A percentile compares a stretch with the other conserved stretches of the same genome.
Evolutionary conservation across 345 rosid genomes (phyloP).

Genomic region (Draba incana): DNA sequence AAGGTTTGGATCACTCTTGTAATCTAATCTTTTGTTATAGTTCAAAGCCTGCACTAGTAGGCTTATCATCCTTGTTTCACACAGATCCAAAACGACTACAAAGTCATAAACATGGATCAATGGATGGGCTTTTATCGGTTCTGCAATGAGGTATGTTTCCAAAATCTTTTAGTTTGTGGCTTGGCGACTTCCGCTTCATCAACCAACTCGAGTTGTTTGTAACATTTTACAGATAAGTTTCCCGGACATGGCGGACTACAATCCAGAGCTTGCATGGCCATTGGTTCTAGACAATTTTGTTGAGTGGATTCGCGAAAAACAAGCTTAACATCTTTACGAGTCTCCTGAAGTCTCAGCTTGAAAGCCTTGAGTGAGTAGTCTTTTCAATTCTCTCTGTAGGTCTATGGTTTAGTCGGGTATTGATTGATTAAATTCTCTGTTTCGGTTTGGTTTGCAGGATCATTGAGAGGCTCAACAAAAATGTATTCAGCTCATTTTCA

Average conservation of each 20-base stretch:
- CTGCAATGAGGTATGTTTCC: slow-evolving; percentile 79
- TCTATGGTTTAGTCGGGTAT: too few relatives aligned
- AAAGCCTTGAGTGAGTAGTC: slow-evolving; percentile 47
- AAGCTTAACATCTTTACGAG: slow-evolving; percentile 32
- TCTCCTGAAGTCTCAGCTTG: slow-evolving; percentile 51
- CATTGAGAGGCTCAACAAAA: slow-evolving; percentile 25
- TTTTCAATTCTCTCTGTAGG: not conserved
- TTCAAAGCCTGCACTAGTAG: not conserved
- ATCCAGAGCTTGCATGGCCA: slow-evolving; percentile 98
- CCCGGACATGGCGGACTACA: slow-evolving; percentile 75
- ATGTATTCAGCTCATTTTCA: slow-evolving; percentile 27
- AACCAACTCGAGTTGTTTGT: slow-evolving; percentile 15
- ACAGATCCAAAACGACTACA: slow-evolving; percentile 90
- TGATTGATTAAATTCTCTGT: not conserved
- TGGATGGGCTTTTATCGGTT: slow-evolving; percentile 90
- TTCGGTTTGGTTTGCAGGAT: slow-evolving; percentile 36
- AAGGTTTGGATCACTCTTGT: slow-evolving; percentile 25
- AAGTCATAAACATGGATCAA: slow-evolving; percentile 94
- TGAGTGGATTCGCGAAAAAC: slow-evolving; percentile 90
- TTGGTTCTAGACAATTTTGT: slow-evolving; percentile 97
- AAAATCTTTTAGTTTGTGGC: not conserved
- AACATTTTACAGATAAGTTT: slow-evolving; percentile 75
- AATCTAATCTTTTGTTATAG: not conserved
- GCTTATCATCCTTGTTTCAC: slow-evolving; percentile 12
- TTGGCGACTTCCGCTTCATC: slow-evolving; percentile 1